A percentile compares a stretch with the other conserved stretches of the same genome.
Evolutionary conservation across 2,329 filamentous ascomycete species (phyloP).

Genomic region (Verticillium nonalfalfae): DNA sequence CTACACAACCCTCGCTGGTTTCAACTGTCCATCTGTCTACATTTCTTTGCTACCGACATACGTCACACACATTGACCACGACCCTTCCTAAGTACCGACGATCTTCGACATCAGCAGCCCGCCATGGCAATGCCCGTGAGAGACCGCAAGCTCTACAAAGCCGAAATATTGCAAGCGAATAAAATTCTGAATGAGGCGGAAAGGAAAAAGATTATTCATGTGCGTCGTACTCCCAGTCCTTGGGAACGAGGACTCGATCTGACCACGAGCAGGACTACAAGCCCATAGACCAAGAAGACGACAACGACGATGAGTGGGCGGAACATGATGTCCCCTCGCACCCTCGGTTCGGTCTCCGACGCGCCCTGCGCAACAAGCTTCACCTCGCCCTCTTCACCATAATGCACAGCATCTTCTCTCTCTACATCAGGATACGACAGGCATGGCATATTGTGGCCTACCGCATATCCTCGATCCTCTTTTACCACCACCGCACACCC

Average conservation of each 20-base stretch:
- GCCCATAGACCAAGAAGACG: slow-evolving; percentile 1
- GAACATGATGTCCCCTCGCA: slow-evolving; percentile 18
- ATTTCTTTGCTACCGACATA: slow-evolving; percentile 3
- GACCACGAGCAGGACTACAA: slow-evolving; percentile 19
- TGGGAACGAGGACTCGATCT: slow-evolving; percentile 1
- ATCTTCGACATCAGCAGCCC: slow-evolving; percentile 2
- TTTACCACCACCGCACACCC: slow-evolving; percentile 93
- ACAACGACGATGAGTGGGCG: slow-evolving; percentile 7
- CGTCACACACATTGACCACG: not conserved
- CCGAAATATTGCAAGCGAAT: slow-evolving; percentile 28
- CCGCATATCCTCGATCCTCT: slow-evolving; percentile 72
- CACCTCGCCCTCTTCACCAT: slow-evolving; percentile 62
- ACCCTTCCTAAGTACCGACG: slow-evolving; percentile 1
- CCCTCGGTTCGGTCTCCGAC: slow-evolving; percentile 50
- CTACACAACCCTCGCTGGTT: not conserved
- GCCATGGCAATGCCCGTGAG: slow-evolving; percentile 21
- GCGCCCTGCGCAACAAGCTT: slow-evolving; percentile 55
- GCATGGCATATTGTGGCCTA: slow-evolving; percentile 74
- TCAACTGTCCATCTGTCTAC: not conserved
- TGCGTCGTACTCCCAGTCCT: slow-evolving; percentile 11
- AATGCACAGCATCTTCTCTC: slow-evolving; percentile 76
- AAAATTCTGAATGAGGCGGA: slow-evolving; percentile 26
- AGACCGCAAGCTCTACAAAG: slow-evolving; percentile 31
- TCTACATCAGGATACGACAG: slow-evolving; percentile 79
- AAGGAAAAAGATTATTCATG: slow-evolving; percentile 27